A percentile compares a stretch with the other conserved stretches of the same genome.
phyloP scores from a whole-genome alignment of 2,329 filamentous ascomycete genomes.

The Thielaviopsis ethacetica region DNA sequence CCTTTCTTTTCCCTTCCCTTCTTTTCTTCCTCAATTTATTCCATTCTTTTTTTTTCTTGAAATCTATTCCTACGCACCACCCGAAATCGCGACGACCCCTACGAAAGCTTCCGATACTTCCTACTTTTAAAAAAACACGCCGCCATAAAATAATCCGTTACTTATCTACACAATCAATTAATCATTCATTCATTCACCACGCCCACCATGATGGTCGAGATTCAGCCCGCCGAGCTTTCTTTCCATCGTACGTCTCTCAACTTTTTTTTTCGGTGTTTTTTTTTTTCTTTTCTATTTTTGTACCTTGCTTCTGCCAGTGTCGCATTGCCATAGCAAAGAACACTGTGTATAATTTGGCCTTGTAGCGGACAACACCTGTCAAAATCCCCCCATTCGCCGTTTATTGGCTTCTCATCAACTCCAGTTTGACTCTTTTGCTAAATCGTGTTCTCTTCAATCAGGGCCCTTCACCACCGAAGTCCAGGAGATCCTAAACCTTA shows the following conservation, averaged over 20 bases:
- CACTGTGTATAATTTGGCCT: not conserved
- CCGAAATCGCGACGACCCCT: not conserved
- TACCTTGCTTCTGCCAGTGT: not conserved
- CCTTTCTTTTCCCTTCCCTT: slow-evolving; percentile 10
- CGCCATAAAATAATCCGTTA: not conserved
- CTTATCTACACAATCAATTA: not conserved
- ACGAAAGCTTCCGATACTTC: not conserved
- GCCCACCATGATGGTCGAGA: slow-evolving; percentile 76
- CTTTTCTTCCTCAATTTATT: not conserved
- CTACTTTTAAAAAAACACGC: not conserved
- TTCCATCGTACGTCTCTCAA: slow-evolving; percentile 61
- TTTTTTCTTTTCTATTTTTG: not conserved
- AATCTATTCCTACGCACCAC: not conserved
- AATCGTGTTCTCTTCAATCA: slow-evolving; percentile 18
- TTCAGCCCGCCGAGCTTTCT: slow-evolving; percentile 78
- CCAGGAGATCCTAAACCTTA: slow-evolving; percentile 46
- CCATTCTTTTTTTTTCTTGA: not conserved
- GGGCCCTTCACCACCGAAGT: slow-evolving; percentile 53
- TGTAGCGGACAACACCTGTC: slow-evolving; percentile 6
- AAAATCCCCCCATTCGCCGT: not conserved
- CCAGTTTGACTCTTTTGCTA: not conserved
- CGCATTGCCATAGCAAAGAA: slow-evolving; percentile 2
- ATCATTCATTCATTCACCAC: slow-evolving; percentile 7
- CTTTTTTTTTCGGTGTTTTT: not conserved
- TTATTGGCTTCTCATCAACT: slow-evolving; percentile 8